Conservation (phyloP, 2,329 filamentous ascomycete species). For the Pyrenochaeta sp. region DNA sequence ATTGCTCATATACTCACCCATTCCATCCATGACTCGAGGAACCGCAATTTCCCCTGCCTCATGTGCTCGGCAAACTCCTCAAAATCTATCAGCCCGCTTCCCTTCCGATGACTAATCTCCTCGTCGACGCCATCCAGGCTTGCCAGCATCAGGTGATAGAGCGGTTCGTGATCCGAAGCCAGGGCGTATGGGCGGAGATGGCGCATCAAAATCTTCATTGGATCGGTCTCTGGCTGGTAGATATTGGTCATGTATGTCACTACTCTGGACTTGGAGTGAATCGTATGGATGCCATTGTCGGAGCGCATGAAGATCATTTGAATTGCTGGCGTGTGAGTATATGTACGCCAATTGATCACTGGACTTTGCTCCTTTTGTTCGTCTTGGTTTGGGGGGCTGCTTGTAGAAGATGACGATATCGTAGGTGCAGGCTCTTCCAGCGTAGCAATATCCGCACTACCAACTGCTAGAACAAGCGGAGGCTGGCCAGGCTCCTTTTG, state of each 20-base stretch:
- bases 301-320: constrained; percentile 17
- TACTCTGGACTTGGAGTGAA: constrained; percentile 1
- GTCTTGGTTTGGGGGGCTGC: too few species aligned
- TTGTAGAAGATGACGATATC: too few species aligned
- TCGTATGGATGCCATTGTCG: not conserved
- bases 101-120: constrained; percentile 75
- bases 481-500: too few species aligned
- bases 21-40: constrained; percentile 92
- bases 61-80: constrained; percentile 82
- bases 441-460: too few species aligned
- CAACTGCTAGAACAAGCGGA: too few species aligned
- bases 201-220: constrained; percentile 19
- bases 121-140: constrained; percentile 70
- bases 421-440: too few species aligned
- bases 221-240: constrained; percentile 21
- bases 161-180: constrained; percentile 25
- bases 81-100: constrained; percentile 78
- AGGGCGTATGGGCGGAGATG: constrained; percentile 28
- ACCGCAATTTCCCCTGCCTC: constrained; percentile 69
- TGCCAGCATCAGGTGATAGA: constrained; percentile 50
- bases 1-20: constrained; percentile 58
- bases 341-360: constrained; percentile 11
- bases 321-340: constrained; percentile 24
- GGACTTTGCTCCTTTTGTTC: too few species aligned
- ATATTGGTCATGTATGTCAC: constrained; percentile 17